Base-by-base conservation (phyloP, 2,329 filamentous ascomycete species). In the Pseudogymnoascus sp. region DNA sequence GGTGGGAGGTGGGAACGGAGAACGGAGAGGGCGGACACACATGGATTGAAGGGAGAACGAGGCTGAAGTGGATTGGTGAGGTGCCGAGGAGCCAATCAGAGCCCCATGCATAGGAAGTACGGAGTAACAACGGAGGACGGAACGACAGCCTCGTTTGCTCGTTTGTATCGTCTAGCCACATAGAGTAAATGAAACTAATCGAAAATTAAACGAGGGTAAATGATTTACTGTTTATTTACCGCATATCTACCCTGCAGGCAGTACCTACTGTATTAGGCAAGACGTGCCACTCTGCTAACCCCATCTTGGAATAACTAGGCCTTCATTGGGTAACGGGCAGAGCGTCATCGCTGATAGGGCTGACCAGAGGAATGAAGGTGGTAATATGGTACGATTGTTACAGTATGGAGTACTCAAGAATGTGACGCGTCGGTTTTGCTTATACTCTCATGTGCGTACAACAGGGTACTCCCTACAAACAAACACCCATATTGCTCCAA, bases 331-430 rank as follows among this genome's bases (percentile, higher is more conserved):
- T 12, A 52, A 15, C 15, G 27, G 1, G 4, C 4, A 3, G 4
- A 31, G n/a, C 45, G 45, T 52, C 45, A 52, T 52, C 27, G 45
- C 3, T 52, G 45, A 52, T 52, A 52, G 45, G 45, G 45, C 45
- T 52, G 45, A 52, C 27, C 45, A 31, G 31, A 31, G 27, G 27
- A 45, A 45, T 45, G 21, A 27, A 27, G 40, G 40, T 45, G 21
- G 21, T 21, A 21, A 21, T 21, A 21, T 21, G 21, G 21, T 21
- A 21, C 21, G 21, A 21, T 21, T 21, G 21, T 21, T 21, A 21
- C 21, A 21, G 21, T 21, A 21, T 21, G 21, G 21, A 21, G 21
- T 21, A 21, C 21, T 21, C 21, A 21, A 21, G 21, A 40, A 40
- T 45, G 40, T 45, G 45, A 52, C 45, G 45, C 45, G 45, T 52